A percentile compares a stretch with the other conserved stretches of the same genome.
phyloP scores from a whole-genome alignment of 2,329 filamentous ascomycete species.

The Myriosclerotinia curreyana region DNA sequence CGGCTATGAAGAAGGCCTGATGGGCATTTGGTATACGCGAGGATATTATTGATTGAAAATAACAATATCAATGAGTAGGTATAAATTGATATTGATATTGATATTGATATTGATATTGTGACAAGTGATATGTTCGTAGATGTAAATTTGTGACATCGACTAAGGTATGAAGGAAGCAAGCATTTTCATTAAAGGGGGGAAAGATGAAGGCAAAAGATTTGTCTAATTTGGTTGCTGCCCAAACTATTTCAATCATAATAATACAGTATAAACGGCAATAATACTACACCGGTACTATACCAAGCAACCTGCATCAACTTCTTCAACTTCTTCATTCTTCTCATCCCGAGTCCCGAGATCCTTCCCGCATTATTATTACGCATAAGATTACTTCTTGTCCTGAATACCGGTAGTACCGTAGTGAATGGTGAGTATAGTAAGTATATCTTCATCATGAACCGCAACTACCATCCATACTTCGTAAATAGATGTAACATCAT shows the following conservation, averaged over 20 bases:
- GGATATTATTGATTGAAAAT: no score
- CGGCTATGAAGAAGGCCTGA: slow-evolving; percentile 18
- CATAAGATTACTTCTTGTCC: not conserved
- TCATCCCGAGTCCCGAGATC: slow-evolving; percentile 1
- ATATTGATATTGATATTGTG: not conserved
- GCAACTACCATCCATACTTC: no score
- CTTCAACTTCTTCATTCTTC: not conserved
- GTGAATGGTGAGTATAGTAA: no score
- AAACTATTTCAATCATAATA: not conserved
- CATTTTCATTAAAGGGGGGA: not conserved
- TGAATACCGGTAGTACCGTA: no score
- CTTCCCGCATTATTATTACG: not conserved
- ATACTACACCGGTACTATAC: not conserved
- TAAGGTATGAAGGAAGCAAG: not conserved
- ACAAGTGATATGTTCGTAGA: not conserved
- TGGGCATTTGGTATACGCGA: not conserved
- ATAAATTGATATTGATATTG: not conserved
- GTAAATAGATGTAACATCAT: slow-evolving; percentile 7
- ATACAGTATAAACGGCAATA: not conserved
- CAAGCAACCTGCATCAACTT: not conserved
- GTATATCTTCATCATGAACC: no score
- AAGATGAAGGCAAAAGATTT: not conserved
- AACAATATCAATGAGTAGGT: not conserved
- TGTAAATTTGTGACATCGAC: not conserved
- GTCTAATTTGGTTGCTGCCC: slow-evolving; percentile 4